Evolutionary conservation across 2,329 filamentous ascomycete genomes (phyloP), one percentile per base, ranked within the genome.

Genomic region (Hymenoscyphus repandus): DNA sequence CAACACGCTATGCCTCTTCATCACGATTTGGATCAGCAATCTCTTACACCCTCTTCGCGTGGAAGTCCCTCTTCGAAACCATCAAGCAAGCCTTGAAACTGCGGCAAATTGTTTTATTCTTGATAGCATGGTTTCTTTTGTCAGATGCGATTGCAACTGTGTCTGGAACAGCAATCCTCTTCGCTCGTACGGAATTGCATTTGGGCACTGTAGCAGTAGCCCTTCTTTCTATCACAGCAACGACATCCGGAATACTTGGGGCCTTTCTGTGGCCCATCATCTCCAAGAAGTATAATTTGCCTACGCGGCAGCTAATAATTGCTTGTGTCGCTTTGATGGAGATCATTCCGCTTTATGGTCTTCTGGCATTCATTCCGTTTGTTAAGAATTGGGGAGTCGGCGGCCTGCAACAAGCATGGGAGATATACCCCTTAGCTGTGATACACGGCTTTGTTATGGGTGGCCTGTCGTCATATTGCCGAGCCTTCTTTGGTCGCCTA

Each of bases 101-200:
- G 5, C 71, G 82, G 41, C 87, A 93, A 61, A 82, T 91, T 17
- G 72, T 88, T 18, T 73, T 92, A 5, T 92, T 92, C 66, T 78
- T 97, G 9, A 80, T 80, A 3, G 90, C 89, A 7, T 97, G 93
- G 93, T 96, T 99, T 66, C 77, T 97, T 15, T 78, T 99, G 3
- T 95, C 88, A 6, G 92, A 99, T 64, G 90, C 88, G 33, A 90
- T 96, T 55, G 92, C 92, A 9, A 97, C 92, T 0, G 92, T 95
- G 0, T 92, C 88, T 31, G 92, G 90, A 12, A 97, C 93, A 0
- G 93, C 92, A 0, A 91, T 97, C 33, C 76, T 99, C 12, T 99
- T 96, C 67, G 93, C 91, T 33, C 96, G 96, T 70, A 97, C 92
- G 0, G 83, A 91, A 56, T 75, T 99, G 6, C 81, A 87, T 57